Evolutionary conservation across 768 basidiomycete genomes (phyloP).

Genomic region (Phanerochaete sordida): DNA sequence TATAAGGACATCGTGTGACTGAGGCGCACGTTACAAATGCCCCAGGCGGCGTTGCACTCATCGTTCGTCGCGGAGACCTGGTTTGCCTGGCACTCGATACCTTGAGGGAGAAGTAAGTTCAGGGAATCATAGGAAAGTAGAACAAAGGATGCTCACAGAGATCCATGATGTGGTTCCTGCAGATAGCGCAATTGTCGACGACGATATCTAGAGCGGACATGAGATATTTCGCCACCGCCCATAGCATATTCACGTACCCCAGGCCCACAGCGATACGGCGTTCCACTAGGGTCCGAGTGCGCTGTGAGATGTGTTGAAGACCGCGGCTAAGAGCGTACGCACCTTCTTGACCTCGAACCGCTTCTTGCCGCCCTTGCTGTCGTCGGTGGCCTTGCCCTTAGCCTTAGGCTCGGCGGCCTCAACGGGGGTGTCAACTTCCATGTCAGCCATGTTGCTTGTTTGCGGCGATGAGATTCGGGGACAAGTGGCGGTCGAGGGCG

Average conservation of each 20-base stretch:
- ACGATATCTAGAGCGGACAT: conserved; percentile 71
- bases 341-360: conserved; percentile 99
- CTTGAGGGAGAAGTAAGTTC: conserved; percentile 36
- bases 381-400: conserved; percentile 43
- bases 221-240: background rate
- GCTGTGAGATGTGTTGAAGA: background rate
- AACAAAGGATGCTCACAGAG: conserved; percentile 67
- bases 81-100: conserved; percentile 99
- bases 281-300: conserved; percentile 76
- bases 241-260: conserved; percentile 59
- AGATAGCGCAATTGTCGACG: conserved; percentile 99
- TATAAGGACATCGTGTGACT: background rate
- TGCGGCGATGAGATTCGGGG: background rate
- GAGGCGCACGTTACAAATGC: conserved; percentile 86
- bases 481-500: conserved; percentile 1
- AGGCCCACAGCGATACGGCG: conserved; percentile 97
- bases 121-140: conserved; percentile 26
- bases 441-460: conserved; percentile 46
- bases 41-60: conserved; percentile 98
- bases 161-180: conserved; percentile 99
- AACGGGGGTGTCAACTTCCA: conserved; percentile 66
- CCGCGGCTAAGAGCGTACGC: conserved; percentile 6
- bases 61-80: conserved; percentile 96
- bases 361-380: conserved; percentile 69
- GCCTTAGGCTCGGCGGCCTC: conserved; percentile 29